Conservation (phyloP, 768 basidiomycete species). For the Cubamyces sp. region DNA sequence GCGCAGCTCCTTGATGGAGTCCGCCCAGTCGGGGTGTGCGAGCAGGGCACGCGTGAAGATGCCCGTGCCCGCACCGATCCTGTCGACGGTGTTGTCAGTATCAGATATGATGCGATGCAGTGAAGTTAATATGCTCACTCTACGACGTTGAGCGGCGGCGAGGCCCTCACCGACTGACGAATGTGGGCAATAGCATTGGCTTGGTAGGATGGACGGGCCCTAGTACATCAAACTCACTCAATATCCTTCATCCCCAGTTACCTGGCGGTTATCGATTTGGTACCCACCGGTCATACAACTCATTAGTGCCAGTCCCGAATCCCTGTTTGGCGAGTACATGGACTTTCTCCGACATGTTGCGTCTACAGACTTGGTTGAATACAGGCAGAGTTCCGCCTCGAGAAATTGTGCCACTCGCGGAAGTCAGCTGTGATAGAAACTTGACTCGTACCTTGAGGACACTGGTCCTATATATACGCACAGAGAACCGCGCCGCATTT, state of each 20-base stretch:
- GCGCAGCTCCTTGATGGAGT: constrained; percentile 53
- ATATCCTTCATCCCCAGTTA: neutral
- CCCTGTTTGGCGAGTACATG: constrained; percentile 73
- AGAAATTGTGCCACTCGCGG: neutral
- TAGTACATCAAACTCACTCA: constrained; percentile 34
- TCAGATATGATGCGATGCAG: constrained; percentile 3
- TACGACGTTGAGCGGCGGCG: constrained; percentile 59
- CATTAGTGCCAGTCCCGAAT: constrained; percentile 82
- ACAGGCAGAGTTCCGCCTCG: neutral
- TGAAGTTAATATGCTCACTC: constrained; percentile 54
- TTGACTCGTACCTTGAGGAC: neutral
- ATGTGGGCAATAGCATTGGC: constrained; percentile 63
- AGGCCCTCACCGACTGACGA: constrained; percentile 45
- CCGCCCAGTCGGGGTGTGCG: constrained; percentile 58
- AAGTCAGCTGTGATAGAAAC: neutral
- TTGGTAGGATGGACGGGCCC: constrained; percentile 86
- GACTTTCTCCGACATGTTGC: constrained; percentile 41
- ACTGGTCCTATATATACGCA: constrained; percentile 5
- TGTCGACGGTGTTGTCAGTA: constrained; percentile 36
- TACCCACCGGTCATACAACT: constrained; percentile 71
- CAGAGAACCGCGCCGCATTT: neutral
- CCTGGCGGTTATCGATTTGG: neutral
- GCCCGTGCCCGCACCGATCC: constrained; percentile 85
- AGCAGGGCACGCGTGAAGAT: constrained; percentile 86
- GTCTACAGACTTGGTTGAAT: neutral